These are phyloP conservation scores for Xerocomellus intermedius DNA, from an alignment of 768 basidiomycete species.

Conservation along the genomic window DNA sequence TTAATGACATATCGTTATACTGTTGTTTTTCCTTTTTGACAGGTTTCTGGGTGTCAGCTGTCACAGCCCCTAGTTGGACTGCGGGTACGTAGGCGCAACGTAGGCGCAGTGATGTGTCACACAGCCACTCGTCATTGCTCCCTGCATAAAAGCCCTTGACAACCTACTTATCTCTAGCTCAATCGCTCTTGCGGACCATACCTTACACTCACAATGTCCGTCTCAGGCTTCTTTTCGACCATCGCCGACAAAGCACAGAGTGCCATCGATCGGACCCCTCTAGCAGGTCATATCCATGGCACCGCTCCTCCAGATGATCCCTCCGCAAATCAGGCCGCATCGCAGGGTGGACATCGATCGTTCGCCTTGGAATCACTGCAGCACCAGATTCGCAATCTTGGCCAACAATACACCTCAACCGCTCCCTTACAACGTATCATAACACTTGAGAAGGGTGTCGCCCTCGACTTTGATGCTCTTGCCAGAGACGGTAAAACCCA, in stretches of 20 bases:
- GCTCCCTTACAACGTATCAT: conserved; percentile 76
- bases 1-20: conserved; percentile 26
- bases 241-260: conserved; percentile 77
- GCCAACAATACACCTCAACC: conserved; percentile 73
- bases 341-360: conserved; percentile 44
- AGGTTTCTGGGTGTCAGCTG: conserved; percentile 6
- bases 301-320: conserved; percentile 37
- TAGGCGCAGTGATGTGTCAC: conserved; percentile 10
- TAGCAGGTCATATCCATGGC: conserved; percentile 57
- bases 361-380: conserved; percentile 62
- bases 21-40: conserved; percentile 1
- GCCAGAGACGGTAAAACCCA: conserved; percentile 65
- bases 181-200: conserved; percentile 5
- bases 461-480: conserved; percentile 68
- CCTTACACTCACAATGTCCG: conserved; percentile 44
- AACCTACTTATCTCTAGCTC: not conserved
- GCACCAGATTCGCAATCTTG: conserved; percentile 68
- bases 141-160: conserved; percentile 22
- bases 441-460: conserved; percentile 73
- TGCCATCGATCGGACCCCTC: conserved; percentile 60
- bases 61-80: conserved; percentile 2
- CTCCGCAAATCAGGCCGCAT: conserved; percentile 42
- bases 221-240: conserved; percentile 60
- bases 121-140: conserved; percentile 21
- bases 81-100: conserved; percentile 11